These are phyloP conservation scores for Phytophthora crassamura DNA, from an alignment of 352 stramenopile genomes.

Conservation along the genomic window DNA sequence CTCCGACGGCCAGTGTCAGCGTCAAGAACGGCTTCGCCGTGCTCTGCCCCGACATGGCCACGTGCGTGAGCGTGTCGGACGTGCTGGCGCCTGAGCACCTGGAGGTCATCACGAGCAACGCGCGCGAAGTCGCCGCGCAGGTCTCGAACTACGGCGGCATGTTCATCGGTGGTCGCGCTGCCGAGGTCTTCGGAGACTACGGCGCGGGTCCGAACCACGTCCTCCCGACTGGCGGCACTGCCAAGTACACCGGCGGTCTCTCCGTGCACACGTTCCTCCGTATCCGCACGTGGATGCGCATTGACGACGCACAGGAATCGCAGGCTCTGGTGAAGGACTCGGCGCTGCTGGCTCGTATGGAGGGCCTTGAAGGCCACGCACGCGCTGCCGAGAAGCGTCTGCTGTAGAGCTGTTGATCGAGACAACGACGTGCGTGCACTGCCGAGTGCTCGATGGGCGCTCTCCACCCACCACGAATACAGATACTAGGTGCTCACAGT, in stretches of 20 bases:
- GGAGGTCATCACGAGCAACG: conserved; percentile 92
- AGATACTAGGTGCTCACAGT: conserved; percentile 32
- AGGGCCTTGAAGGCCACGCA: conserved; percentile 85
- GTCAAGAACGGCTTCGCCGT: conserved; percentile 83
- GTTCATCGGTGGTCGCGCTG: conserved; percentile 95
- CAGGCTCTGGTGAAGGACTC: conserved; percentile 94
- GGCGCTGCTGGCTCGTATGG: conserved; percentile 93
- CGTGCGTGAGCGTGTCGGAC: conserved; percentile 88
- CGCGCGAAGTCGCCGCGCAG: conserved; percentile 82
- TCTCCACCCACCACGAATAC: conserved; percentile 36
- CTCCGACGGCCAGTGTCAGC: conserved; percentile 68
- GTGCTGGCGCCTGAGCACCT: conserved; percentile 88
- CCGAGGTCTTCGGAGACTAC: conserved; percentile 98
- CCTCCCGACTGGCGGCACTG: conserved; percentile 96
- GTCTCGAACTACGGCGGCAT: conserved; percentile 90
- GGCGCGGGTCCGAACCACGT: conserved; percentile 99
- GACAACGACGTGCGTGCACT: conserved; percentile 9
- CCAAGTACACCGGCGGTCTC: conserved; percentile 97
- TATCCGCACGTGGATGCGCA: conserved; percentile 98
- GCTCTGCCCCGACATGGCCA: conserved; percentile 72
- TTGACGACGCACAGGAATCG: conserved; percentile 89
- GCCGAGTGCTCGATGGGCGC: conserved; percentile 5
- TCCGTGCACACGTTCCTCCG: conserved; percentile 98
- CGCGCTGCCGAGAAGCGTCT: conserved; percentile 83
- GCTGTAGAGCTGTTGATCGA: conserved; percentile 44